These are phyloP conservation scores for Glaciozyma martinii DNA, from an alignment of 768 basidiomycete species.

Conservation along the genomic window DNA sequence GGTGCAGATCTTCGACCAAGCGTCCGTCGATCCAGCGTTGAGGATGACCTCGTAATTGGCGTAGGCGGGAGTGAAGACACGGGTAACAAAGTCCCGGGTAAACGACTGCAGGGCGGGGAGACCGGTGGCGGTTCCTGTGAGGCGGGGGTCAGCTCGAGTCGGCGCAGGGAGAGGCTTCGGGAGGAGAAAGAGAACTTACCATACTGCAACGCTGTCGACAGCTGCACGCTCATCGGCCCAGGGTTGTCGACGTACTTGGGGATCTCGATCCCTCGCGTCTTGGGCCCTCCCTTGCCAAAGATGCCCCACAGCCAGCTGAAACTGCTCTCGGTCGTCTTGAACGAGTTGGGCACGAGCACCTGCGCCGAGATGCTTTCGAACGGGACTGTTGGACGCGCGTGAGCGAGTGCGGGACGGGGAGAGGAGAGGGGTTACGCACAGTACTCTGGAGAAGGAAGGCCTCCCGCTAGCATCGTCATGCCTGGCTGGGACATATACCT, in stretches of 20 bases:
- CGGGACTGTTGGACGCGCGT: conserved; percentile 42
- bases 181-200: conserved; percentile 35
- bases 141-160: conserved; percentile 1
- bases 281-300: conserved; percentile 43
- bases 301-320: conserved; percentile 47
- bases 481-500: background rate
- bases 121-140: conserved; percentile 46
- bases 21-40: conserved; percentile 42
- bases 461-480: conserved; percentile 61
- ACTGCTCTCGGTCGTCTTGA: conserved; percentile 42
- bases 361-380: conserved; percentile 55
- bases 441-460: conserved; percentile 57
- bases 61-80: conserved; percentile 51
- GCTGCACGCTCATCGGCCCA: conserved; percentile 48
- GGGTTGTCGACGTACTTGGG: conserved; percentile 49
- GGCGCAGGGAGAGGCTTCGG: no score
- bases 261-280: conserved; percentile 46
- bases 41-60: conserved; percentile 52
- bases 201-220: conserved; percentile 65
- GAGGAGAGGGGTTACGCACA: conserved; percentile 36
- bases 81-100: conserved; percentile 51
- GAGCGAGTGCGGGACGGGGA: background rate
- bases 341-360: conserved; percentile 46
- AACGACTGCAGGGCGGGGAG: conserved; percentile 52
- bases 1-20: conserved; percentile 51